phyloP scores from a whole-genome alignment of 371 early-diverging fungal species.

The Rhizopus sp. region DNA sequence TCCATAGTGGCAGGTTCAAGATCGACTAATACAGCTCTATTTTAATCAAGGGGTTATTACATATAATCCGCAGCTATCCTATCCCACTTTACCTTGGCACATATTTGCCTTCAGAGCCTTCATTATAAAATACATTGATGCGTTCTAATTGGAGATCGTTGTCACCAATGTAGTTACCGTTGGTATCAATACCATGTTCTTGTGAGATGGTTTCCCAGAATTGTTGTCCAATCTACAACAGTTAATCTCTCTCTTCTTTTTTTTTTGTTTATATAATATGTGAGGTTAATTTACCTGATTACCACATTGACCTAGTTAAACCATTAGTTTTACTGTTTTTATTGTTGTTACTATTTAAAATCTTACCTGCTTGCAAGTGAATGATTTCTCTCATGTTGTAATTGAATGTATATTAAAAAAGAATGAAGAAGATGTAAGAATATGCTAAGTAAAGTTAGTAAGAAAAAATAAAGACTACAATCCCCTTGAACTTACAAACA shows the following conservation, averaged over 20 bases:
- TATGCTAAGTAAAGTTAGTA: not conserved
- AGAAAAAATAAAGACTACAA: not conserved
- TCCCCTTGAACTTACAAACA: not conserved
- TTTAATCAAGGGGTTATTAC: conserved; percentile 32
- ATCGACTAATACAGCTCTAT: conserved; percentile 87
- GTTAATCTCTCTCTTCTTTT: not conserved
- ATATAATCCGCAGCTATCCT: conserved; percentile 35
- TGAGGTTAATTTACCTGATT: conserved; percentile 63
- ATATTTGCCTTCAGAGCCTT: conserved; percentile 82
- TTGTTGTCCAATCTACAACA: conserved; percentile 75
- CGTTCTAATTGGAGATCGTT: conserved; percentile 95
- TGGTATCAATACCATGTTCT: conserved; percentile 89
- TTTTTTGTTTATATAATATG: not conserved
- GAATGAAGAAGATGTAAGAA: not conserved
- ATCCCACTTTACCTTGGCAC: conserved; percentile 63
- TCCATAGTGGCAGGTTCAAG: conserved; percentile 99
- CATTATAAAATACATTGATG: conserved; percentile 98
- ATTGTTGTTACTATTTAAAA: not conserved
- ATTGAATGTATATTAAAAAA: not conserved
- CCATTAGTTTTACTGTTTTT: not conserved
- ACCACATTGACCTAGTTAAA: conserved; percentile 91
- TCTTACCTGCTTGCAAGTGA: conserved; percentile 93
- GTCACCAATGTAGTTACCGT: conserved; percentile 81
- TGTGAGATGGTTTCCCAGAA: conserved; percentile 95
- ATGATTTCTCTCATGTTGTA: conserved; percentile 98